These are phyloP conservation scores for Chalaropsis ovoidea DNA, from an alignment of 2,329 filamentous ascomycete species.

Conservation along the genomic window DNA sequence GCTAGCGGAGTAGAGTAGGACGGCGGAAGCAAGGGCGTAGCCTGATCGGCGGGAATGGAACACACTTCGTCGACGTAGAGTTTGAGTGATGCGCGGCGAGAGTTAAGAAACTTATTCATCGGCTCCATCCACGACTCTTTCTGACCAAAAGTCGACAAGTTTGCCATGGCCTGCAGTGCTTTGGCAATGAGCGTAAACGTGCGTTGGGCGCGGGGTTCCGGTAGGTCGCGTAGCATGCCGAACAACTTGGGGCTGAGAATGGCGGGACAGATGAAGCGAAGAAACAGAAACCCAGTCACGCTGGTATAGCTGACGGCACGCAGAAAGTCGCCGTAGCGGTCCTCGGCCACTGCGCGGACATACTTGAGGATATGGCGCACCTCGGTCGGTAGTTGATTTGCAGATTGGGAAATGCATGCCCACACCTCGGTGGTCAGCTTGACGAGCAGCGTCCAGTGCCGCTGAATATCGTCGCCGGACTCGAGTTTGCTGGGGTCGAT, in stretches of 20 bases:
- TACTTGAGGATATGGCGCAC: conserved; percentile 80
- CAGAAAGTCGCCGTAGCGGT: conserved; percentile 86
- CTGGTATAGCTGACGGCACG: conserved; percentile 86
- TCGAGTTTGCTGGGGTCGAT: conserved; percentile 77
- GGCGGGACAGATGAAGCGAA: conserved; percentile 93
- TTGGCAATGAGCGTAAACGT: conserved; percentile 90
- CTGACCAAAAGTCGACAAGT: conserved; percentile 81
- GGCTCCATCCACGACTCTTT: conserved; percentile 99
- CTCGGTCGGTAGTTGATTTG: conserved; percentile 65
- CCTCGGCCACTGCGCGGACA: conserved; percentile 82
- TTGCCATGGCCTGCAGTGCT: conserved; percentile 79
- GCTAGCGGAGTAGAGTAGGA: conserved; percentile 89
- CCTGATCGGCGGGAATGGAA: conserved; percentile 62
- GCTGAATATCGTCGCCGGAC: conserved; percentile 59
- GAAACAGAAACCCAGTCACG: conserved; percentile 86
- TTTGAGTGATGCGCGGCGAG: conserved; percentile 70
- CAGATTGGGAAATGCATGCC: conserved; percentile 70
- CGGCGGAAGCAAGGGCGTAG: conserved; percentile 38
- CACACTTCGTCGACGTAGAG: conserved; percentile 80
- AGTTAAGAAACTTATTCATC: conserved; percentile 79
- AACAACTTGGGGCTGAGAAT: conserved; percentile 92
- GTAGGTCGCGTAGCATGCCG: conserved; percentile 71
- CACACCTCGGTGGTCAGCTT: conserved; percentile 72
- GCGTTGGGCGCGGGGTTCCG: conserved; percentile 69
- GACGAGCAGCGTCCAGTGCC: conserved; percentile 73